Conservation (phyloP, 495 filamentous ascomycete species). For the Rhypophila decipiens region DNA sequence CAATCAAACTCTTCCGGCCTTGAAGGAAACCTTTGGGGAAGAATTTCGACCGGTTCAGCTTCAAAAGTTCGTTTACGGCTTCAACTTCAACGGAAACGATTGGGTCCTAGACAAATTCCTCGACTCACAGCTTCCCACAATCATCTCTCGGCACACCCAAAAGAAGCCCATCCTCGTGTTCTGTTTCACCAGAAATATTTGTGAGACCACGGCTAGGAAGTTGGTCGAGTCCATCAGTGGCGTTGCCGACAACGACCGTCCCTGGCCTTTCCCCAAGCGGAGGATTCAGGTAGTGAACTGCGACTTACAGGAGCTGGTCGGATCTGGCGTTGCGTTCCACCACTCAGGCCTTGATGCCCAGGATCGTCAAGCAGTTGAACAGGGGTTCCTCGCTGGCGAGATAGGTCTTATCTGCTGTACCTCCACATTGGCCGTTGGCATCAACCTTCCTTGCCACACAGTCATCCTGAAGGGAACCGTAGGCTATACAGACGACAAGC, state of each 20-base stretch:
- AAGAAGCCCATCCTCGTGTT: constrained; percentile 90
- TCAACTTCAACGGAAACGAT: constrained; percentile 60
- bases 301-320: constrained; percentile 57
- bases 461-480: constrained; percentile 90
- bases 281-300: constrained; percentile 49
- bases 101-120: constrained; percentile 81
- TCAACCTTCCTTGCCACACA: constrained; percentile 90
- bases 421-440: constrained; percentile 85
- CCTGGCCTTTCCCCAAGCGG: constrained; percentile 62
- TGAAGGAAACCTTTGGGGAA: constrained; percentile 77
- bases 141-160: constrained; percentile 72
- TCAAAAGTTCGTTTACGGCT: constrained; percentile 80
- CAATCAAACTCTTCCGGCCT: constrained; percentile 61
- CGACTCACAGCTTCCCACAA: constrained; percentile 61
- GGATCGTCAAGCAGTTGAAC: constrained; percentile 69
- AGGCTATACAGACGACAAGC: constrained; percentile 56
- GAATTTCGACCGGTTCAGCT: constrained; percentile 84
- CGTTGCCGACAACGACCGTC: constrained; percentile 47
- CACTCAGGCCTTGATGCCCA: constrained; percentile 74
- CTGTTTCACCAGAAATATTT: constrained; percentile 78
- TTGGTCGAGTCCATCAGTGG: constrained; percentile 62
- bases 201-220: constrained; percentile 65
- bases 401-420: constrained; percentile 92
- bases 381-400: constrained; percentile 65
- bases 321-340: constrained; percentile 82